Base-by-base conservation (phyloP, 2,329 filamentous ascomycete species). In the Teratosphaeria gauchensis region DNA sequence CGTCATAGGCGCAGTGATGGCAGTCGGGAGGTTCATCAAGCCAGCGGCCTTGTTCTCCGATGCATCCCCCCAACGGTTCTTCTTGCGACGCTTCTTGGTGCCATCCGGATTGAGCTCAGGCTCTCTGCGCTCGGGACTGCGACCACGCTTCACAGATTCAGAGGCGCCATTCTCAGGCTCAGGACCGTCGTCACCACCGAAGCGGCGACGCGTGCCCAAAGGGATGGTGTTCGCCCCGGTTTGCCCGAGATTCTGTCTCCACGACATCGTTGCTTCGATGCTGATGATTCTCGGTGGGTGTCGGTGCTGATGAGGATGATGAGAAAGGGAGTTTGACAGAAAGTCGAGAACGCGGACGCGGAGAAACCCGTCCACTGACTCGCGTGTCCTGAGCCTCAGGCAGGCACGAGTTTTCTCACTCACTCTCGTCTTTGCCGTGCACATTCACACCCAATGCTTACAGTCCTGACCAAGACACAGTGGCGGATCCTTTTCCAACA, bases 191-290 rank as follows among this genome's bases (percentile, higher is more conserved):
- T 70, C 71, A 65, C 83, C 88, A 61, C 85, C 87, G 68, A 95
- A 91, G 62, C 92, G 88, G 69, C 89, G 85, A 65, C 85, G 83
- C 68, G 85, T 95, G 56, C 94, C 94, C 62, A 99, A 79, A 61
- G 94, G 94, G 69, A 99, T 95, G 71, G 96, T 97, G 77, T 99
- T 99, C 52, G 95, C 97, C 56, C 94, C 94, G 21, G 94, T 99
- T 73, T 96, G 95, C 67, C 94, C 94, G 70, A 84, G 80, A 66
- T 78, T 80, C 64, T 80, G 82, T 70, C 84, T 80, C 83, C 84
- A 86, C 73, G 84, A 76, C 84, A 86, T 59, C 63, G 48, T 59
- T 56, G 35, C 57, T 56, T 14, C 53, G 53, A 42, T 21, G 33
- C 7, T 55, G 53, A 38, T 55, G 31, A 4, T 12, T 31, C 12